Base-by-base conservation (phyloP, 805 yeast species). In the Kazachstania africana region DNA sequence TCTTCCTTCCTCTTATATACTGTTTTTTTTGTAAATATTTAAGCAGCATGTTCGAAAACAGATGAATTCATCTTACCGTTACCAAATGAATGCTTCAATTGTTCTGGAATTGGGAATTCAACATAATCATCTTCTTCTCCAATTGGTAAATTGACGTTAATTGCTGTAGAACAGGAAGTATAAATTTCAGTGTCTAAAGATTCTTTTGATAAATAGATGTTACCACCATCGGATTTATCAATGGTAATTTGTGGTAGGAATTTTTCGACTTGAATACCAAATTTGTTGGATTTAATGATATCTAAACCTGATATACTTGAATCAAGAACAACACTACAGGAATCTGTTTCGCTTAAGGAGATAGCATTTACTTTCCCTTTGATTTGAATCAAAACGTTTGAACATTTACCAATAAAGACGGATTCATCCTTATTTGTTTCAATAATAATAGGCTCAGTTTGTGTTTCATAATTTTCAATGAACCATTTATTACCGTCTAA, bases 321-420 rank as follows among this genome's bases (percentile, higher is more conserved):
- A 38, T 91, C 97, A 23, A 85, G 68, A 20, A 91, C 78, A 18
- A 91, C 62, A 8, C 85, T 95, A 21, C 76, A 69, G 38, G 74
- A 75, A 20, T 62, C 62, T 46, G 93, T 75, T 35, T 78, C 78
- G 39, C 78, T 77, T 39, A 91, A 49, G 2, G 95, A 72, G 34
- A 91, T 71, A 1, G 95, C 91, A 47, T 84, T 87, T 31, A 83
- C 87, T 55, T 91, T 91, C 36, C 97, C 98, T 55, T 74, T 76
- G 48, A 91, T 65, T 54, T 82, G 91, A 37, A 91, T 59, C 9
- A 94, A 76, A 27, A 72, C 65, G 36, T 77, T 76, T 26, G 53
- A 52, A 62, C 95, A 82, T 48, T 78, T 77, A 32, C 93, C 93
- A 45, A 91, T 79, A 53, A 82, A 85, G 12, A 91, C 76, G 23